Evolutionary conservation across 768 basidiomycete genomes (phyloP).

Genomic region (Boletus patriciae): DNA sequence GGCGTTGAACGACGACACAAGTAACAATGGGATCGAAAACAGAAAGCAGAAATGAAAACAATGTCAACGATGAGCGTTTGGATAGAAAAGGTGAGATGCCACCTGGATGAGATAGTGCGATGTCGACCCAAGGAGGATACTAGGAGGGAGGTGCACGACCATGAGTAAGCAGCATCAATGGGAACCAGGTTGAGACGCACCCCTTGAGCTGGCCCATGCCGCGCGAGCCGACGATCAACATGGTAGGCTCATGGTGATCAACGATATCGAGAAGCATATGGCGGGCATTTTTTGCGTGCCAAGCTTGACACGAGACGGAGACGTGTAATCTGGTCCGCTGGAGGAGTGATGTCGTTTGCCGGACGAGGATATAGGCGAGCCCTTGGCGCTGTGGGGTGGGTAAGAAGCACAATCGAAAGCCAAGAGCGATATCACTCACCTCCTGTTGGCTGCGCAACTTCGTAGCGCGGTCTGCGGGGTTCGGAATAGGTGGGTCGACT

Average conservation of each 20-base stretch:
- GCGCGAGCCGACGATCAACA: conserved; percentile 95
- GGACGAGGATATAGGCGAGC: conserved; percentile 80
- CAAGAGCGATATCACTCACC: conserved; percentile 42
- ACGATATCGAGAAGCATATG: conserved; percentile 92
- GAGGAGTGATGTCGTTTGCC: conserved; percentile 85
- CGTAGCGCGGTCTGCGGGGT: conserved; percentile 67
- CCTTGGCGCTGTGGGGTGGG: conserved; percentile 68
- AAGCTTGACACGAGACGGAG: conserved; percentile 86
- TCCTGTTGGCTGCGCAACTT: conserved; percentile 93
- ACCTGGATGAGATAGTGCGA: conserved; percentile 92
- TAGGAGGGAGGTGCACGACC: conserved; percentile 26
- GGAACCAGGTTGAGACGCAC: conserved; percentile 41
- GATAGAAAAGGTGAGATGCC: conserved; percentile 13
- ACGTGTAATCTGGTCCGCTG: conserved; percentile 91
- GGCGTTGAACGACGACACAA: background rate
- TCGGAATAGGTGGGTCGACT: conserved; percentile 72
- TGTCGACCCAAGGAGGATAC: conserved; percentile 91
- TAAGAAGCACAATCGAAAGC: conserved; percentile 11
- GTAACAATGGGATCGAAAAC: background rate
- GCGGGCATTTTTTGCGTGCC: conserved; percentile 93
- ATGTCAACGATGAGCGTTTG: background rate
- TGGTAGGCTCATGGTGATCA: conserved; percentile 81
- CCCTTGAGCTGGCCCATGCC: conserved; percentile 87
- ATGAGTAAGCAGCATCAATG: background rate
- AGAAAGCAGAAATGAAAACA: background rate